Evolutionary conservation across 73 alveolate genomes (phyloP).

Genomic region (Tetrahymena thermophila): DNA sequence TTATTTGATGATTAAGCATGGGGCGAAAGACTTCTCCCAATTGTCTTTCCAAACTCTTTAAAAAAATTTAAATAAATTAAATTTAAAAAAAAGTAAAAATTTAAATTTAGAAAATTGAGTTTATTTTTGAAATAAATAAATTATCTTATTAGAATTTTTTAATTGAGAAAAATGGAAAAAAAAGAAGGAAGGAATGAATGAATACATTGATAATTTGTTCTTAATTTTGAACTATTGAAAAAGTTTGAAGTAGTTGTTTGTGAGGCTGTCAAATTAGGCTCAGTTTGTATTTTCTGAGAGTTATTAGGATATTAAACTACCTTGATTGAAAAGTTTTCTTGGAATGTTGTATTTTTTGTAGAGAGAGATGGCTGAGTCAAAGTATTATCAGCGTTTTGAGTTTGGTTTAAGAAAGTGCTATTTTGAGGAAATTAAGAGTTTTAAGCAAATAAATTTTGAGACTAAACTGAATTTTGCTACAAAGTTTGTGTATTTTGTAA

Average conservation of each 20-base stretch:
- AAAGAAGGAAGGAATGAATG: too few species aligned
- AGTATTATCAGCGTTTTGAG: not conserved
- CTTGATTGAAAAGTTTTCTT: not conserved
- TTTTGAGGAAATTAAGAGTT: not conserved
- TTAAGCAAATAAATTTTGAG: not conserved
- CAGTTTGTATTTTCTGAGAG: not conserved
- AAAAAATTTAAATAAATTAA: not conserved
- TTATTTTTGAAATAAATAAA: too few species aligned
- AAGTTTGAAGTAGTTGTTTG: not conserved
- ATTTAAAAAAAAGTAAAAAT: not conserved
- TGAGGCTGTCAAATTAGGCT: not conserved
- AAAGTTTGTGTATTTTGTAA: not conserved
- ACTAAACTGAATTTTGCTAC: not conserved
- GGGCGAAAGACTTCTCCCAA: not conserved
- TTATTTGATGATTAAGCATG: not conserved
- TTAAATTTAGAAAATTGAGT: too few species aligned
- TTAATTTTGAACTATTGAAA: not conserved
- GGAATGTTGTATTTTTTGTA: not conserved
- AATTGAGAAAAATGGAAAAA: too few species aligned
- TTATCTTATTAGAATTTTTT: too few species aligned
- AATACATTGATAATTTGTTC: not conserved
- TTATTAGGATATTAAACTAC: not conserved
- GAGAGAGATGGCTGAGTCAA: not conserved
- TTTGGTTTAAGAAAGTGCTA: not conserved
- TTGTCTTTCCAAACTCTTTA: not conserved